Evolutionary conservation across 2,329 filamentous ascomycete species (phyloP).

Genomic region (Onygena corvina): DNA sequence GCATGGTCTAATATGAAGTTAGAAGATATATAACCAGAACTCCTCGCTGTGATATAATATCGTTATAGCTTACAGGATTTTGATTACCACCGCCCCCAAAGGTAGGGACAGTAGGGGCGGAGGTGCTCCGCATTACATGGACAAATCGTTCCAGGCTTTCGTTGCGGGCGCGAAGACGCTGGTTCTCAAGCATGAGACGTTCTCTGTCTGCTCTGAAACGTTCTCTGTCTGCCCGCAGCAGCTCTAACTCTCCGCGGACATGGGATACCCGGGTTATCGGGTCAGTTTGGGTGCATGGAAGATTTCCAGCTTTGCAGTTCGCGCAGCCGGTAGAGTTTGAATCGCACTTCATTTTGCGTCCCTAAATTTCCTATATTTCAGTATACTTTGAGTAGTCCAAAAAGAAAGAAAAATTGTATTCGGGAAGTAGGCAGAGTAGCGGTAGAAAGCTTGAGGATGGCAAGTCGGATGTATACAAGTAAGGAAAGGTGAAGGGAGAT

Average conservation of each 20-base stretch:
- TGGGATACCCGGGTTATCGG: slow-evolving; percentile 17
- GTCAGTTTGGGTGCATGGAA: slow-evolving; percentile 20
- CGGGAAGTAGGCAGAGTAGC: too few relatives aligned
- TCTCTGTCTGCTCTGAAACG: slow-evolving; percentile 14
- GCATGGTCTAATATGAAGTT: not conserved
- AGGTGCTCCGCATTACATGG: not conserved
- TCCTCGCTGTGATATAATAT: not conserved
- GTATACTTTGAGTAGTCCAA: not conserved
- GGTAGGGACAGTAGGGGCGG: not conserved
- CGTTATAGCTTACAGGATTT: not conserved
- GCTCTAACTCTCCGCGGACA: slow-evolving; percentile 17
- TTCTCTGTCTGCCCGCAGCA: slow-evolving; percentile 7
- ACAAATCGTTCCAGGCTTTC: not conserved
- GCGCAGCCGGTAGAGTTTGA: slow-evolving; percentile 14
- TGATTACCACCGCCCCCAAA: not conserved
- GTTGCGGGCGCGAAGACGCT: slow-evolving; percentile 2
- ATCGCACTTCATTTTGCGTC: slow-evolving; percentile 21
- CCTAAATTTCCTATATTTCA: slow-evolving; percentile 10
- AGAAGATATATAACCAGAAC: not conserved
- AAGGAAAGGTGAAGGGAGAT: too few relatives aligned
- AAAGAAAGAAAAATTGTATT: too few relatives aligned
- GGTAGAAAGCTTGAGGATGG: too few relatives aligned
- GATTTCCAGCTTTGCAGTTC: slow-evolving; percentile 12
- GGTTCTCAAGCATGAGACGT: slow-evolving; percentile 9
- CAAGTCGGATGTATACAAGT: too few relatives aligned